Base-by-base conservation (phyloP, 1,284 basidiomycete species). In the Veloboletus limbatus region DNA sequence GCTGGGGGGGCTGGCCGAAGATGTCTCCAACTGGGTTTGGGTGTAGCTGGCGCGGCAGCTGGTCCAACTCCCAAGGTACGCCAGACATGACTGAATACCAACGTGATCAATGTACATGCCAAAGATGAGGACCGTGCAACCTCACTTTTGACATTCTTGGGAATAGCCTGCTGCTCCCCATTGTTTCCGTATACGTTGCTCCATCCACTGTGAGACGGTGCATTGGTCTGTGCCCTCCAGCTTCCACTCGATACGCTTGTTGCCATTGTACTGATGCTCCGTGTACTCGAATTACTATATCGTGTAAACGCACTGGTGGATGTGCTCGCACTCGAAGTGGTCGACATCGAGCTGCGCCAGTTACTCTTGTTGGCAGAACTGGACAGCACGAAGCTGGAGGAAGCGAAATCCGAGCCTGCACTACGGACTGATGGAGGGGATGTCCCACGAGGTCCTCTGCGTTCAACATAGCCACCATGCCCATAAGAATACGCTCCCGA, bases 141-240 rank as follows among this genome's bases (percentile, higher is more conserved):
- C 35, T 68, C 62, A 91, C 88, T 71, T 75, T 91, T 91, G 72
- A 90, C 74, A 62, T 89, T 90, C 70, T 81, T 77, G 44, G 86
- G 84, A 21, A 78, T 70, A 67, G 53, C 68, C 54, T 57, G 53
- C 51, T 65, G 54, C 52, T 57, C 62, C 54, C 64, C 57, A 24
- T 20, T 34, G 25, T 34, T 48, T 39, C 54, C 57, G 10, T 43
- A 36, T 3, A 31, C 24, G 41, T 59, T 50, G 48, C 43, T 53
- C 34, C 32, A 32, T 54, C 58, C 60, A 50, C 30, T 33, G 30
- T 52, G 58, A 35, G 44, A 38, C 10, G 60, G 31, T 9, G 54
- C 25, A 43, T 58, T 65, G 36, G 46, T 43, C 33, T 65, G 64
- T 14, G 77, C 78, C 49, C 85, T 77, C 85, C 86, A 88, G 62